These are phyloP conservation scores for Calonectria fujianensis DNA, from an alignment of 2,329 filamentous ascomycete species.

Conservation along the genomic window DNA sequence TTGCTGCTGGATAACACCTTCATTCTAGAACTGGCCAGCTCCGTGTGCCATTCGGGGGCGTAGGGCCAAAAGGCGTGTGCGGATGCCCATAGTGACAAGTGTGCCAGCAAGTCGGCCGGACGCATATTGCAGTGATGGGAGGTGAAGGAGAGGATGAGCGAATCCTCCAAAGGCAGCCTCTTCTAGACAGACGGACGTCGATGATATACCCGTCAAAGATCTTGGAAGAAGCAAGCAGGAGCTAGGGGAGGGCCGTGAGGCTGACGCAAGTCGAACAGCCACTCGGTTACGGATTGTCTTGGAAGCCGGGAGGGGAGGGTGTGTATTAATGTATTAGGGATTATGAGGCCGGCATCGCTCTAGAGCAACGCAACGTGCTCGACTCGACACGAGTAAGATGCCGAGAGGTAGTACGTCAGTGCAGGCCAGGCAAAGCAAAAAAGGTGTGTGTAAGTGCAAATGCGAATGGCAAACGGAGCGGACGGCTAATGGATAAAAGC, in stretches of 20 bases:
- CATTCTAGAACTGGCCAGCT: constrained; percentile 28
- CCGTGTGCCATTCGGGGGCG: constrained; percentile 61
- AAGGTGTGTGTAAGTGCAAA: constrained; percentile 30
- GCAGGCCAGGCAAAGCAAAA: constrained; percentile 44
- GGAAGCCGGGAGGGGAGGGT: constrained; percentile 41
- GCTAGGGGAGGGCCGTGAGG: constrained; percentile 27
- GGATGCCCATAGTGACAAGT: constrained; percentile 69
- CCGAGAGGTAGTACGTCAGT: constrained; percentile 33
- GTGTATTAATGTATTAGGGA: constrained; percentile 57
- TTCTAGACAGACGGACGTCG: constrained; percentile 31
- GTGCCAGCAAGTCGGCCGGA: constrained; percentile 62
- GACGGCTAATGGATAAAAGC: constrained; percentile 45
- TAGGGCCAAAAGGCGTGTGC: constrained; percentile 70
- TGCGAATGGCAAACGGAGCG: constrained; percentile 2
- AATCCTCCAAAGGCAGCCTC: constrained; percentile 24
- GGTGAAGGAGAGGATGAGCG: constrained; percentile 30
- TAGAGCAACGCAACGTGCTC: constrained; percentile 31
- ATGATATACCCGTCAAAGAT: constrained; percentile 40
- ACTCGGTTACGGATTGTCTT: constrained; percentile 51
- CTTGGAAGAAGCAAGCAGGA: constrained; percentile 34
- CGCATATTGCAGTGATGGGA: constrained; percentile 62
- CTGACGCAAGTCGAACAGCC: constrained; percentile 43
- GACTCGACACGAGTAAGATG: constrained; percentile 49
- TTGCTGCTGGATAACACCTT: neutral
- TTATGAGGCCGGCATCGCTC: constrained; percentile 55